Base-by-base conservation (phyloP, 2,329 filamentous ascomycete species). In the Colletotrichum aenigma region DNA sequence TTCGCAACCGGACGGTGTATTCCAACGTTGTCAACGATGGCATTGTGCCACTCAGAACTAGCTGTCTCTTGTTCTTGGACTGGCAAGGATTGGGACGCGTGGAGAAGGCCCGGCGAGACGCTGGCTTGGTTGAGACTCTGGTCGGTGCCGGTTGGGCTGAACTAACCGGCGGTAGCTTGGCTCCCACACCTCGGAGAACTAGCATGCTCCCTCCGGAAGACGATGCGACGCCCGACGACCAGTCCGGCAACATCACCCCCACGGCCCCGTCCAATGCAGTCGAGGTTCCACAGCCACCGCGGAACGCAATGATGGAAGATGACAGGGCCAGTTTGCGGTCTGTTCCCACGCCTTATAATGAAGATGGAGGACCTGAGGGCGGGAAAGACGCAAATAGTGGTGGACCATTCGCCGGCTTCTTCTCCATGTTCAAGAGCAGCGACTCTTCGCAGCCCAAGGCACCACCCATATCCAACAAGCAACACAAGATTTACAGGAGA, bases 11-110 rank as follows among this genome's bases (percentile, higher is more conserved):
- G 18, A 98, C 97, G 0, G 89, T 98, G 2, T 98, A 98, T 83
- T 98, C 96, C 3, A 98, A 98, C 81, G 96, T 98, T 15, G 96
- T 98, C 79, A 98, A 98, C 81, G 96, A 98, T 84, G 96, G 96
- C 4, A 98, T 99, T 79, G 97, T 99, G 6, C 97, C 97, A 4
- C 87, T 99, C 38, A 92, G 97, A 26, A 99, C 97, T 6, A 98
- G 96, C 77, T 99, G 96, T 83, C 88, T 99, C n/a, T 86, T 99
- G 7, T 99, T 99, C 81, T 87, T 99, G 2, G 97, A 99, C 82
- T 99, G 97, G 97, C 94, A 96, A 84, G 97, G 97, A 0, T 87
- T 99, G 5, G 96, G 94, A 7, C 93, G 95, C 52, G 97, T 99
- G 2, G 96, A 98, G 79, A 99, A 99, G 84, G 96, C 97, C 13